These are phyloP conservation scores for Phytophthora litchii DNA, from an alignment of 352 stramenopile species.

Conservation along the genomic window DNA sequence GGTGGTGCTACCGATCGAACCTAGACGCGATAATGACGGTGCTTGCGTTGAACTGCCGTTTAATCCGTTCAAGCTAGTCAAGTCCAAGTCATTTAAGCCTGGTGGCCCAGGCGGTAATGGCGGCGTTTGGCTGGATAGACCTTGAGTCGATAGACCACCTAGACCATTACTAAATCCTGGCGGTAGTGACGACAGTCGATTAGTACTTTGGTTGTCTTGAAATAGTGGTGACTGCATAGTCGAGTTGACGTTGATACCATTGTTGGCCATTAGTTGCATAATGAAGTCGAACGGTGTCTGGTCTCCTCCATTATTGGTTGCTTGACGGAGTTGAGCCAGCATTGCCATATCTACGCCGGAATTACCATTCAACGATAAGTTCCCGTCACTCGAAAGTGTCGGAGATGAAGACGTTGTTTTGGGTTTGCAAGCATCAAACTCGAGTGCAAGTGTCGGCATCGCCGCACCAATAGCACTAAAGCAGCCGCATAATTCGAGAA, in stretches of 20 bases:
- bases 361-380: slow-evolving; percentile 27
- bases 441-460: slow-evolving; percentile 31
- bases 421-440: slow-evolving; percentile 32
- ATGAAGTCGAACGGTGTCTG: slow-evolving; percentile 37
- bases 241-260: slow-evolving; percentile 29
- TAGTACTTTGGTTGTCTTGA: slow-evolving; percentile 23
- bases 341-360: slow-evolving; percentile 23
- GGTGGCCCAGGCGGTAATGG: slow-evolving; percentile 18
- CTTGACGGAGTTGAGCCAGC: slow-evolving; percentile 31
- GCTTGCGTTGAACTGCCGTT: slow-evolving; percentile 19
- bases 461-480: slow-evolving; percentile 38
- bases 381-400: slow-evolving; percentile 13
- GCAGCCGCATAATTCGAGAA: slow-evolving; percentile 35
- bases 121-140: slow-evolving; percentile 19
- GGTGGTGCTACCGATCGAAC: slow-evolving; percentile 35
- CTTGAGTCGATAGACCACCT: slow-evolving; percentile 17
- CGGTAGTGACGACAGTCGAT: slow-evolving; percentile 17
- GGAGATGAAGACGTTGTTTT: slow-evolving; percentile 4
- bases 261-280: slow-evolving; percentile 38
- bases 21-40: slow-evolving; percentile 35
- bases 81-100: slow-evolving; percentile 28
- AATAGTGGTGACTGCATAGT: slow-evolving; percentile 14
- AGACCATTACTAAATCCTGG: slow-evolving; percentile 31
- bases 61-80: slow-evolving; percentile 28
- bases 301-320: slow-evolving; percentile 11